Evolutionary conservation across 805 yeast genomes (phyloP).

Genomic region (Metschnikowia borealis): DNA sequence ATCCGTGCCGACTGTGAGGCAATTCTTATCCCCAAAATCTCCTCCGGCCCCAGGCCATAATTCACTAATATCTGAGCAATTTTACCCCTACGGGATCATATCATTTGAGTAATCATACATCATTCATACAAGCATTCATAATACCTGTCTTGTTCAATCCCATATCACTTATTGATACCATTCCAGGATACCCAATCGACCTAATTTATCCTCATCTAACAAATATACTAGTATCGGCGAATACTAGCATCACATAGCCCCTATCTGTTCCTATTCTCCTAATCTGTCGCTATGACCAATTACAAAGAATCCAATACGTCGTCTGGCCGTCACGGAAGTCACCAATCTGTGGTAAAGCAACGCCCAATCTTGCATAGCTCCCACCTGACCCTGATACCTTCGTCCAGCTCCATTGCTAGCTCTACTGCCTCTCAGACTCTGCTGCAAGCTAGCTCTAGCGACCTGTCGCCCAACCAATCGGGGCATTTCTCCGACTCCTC

Average conservation of each 20-base stretch:
- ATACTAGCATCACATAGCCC: too few relatives aligned
- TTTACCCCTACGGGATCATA: too few relatives aligned
- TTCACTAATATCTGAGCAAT: too few relatives aligned
- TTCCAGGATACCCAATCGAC: too few relatives aligned
- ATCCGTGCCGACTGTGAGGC: background rate
- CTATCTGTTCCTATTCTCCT: background rate
- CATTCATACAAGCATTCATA: too few relatives aligned
- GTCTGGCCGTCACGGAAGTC: slow-evolving; percentile 1
- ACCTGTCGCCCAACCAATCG: background rate
- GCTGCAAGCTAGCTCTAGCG: slow-evolving; percentile 2
- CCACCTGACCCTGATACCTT: background rate
- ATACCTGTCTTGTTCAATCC: too few relatives aligned
- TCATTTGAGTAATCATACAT: too few relatives aligned
- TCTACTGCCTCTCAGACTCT: background rate
- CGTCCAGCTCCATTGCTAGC: background rate
- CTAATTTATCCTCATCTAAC: too few relatives aligned
- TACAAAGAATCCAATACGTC: background rate
- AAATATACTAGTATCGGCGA: too few relatives aligned
- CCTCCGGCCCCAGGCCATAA: background rate
- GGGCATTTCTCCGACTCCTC: slow-evolving; percentile 6
- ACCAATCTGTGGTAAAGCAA: background rate
- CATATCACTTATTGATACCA: too few relatives aligned
- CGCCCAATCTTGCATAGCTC: slow-evolving; percentile 1
- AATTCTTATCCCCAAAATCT: too few relatives aligned
- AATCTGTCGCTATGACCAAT: background rate